These are phyloP conservation scores for Kuraishia capsulata DNA, from an alignment of 805 yeast species.

Conservation along the genomic window DNA sequence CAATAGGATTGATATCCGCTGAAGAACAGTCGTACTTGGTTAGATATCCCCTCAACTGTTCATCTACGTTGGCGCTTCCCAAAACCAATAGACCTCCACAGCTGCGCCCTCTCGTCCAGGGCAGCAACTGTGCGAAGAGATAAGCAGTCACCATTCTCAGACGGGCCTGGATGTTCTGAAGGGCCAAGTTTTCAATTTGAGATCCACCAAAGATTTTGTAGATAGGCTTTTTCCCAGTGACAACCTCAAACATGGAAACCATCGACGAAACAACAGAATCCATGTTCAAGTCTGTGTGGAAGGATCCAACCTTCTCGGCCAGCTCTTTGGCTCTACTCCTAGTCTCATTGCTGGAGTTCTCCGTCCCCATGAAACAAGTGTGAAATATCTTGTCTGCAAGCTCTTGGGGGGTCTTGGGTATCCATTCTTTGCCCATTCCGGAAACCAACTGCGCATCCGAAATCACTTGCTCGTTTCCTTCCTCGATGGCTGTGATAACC, in stretches of 20 bases:
- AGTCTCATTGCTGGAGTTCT: conserved; percentile 84
- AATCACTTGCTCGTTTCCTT: conserved; percentile 71
- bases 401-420: conserved; percentile 69
- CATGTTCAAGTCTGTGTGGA: conserved; percentile 89
- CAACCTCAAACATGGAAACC: conserved; percentile 68
- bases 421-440: conserved; percentile 42
- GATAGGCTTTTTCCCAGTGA: conserved; percentile 84
- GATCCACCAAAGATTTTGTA: conserved; percentile 93
- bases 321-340: conserved; percentile 72
- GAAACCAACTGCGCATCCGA: conserved; percentile 66
- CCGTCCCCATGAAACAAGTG: conserved; percentile 93
- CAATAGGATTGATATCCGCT: conserved; percentile 97
- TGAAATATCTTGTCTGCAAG: conserved; percentile 72
- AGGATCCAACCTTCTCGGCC: conserved; percentile 71
- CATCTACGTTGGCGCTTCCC: conserved; percentile 97
- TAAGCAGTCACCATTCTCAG: conserved; percentile 91
- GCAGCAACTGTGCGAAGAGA: conserved; percentile 86
- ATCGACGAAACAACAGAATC: conserved; percentile 74
- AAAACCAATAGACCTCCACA: conserved; percentile 79
- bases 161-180: conserved; percentile 96
- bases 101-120: conserved; percentile 79
- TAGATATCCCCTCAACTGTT: conserved; percentile 87
- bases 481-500: conserved; percentile 58
- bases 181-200: conserved; percentile 81
- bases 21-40: conserved; percentile 97